These are phyloP conservation scores for Albatrellus ellisii DNA, from an alignment of 768 basidiomycete species.

Conservation along the genomic window DNA sequence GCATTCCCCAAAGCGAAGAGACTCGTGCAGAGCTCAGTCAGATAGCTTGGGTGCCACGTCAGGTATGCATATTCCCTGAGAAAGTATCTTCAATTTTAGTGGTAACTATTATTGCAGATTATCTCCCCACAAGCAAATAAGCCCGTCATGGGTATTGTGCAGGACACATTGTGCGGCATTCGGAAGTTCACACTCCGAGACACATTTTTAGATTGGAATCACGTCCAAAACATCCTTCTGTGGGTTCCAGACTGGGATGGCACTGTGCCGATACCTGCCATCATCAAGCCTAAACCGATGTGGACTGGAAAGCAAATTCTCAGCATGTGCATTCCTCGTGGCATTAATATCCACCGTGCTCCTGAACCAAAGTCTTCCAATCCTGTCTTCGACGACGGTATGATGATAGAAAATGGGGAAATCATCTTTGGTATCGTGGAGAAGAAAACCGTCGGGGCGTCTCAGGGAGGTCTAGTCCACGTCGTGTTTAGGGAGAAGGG, in stretches of 20 bases:
- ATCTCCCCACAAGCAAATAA: constrained; percentile 99
- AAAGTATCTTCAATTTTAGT: neutral
- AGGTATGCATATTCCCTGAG: constrained; percentile 34
- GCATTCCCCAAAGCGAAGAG: constrained; percentile 96
- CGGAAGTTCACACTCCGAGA: constrained; percentile 96
- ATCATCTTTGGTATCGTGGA: constrained; percentile 91
- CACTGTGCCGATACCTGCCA: constrained; percentile 78
- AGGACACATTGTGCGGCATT: constrained; percentile 95
- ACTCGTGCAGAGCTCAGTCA: constrained; percentile 96
- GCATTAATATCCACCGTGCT: constrained; percentile 83
- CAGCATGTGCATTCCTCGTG: constrained; percentile 83
- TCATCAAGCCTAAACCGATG: constrained; percentile 91
- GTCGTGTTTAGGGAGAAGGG: constrained; percentile 98
- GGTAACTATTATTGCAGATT: constrained; percentile 41
- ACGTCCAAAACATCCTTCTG: constrained; percentile 92
- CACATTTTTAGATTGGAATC: constrained; percentile 88
- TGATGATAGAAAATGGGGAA: constrained; percentile 95
- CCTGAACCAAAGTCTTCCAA: constrained; percentile 69
- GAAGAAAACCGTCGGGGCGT: constrained; percentile 98
- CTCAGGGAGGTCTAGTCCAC: constrained; percentile 89
- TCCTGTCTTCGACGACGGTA: constrained; percentile 86
- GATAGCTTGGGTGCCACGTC: constrained; percentile 96
- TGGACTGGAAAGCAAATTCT: constrained; percentile 99
- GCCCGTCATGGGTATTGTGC: constrained; percentile 99
- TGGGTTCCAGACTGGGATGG: constrained; percentile 99